Conservation (phyloP, 1,139 yeast genomes). For the Blastobotrys apis region DNA sequence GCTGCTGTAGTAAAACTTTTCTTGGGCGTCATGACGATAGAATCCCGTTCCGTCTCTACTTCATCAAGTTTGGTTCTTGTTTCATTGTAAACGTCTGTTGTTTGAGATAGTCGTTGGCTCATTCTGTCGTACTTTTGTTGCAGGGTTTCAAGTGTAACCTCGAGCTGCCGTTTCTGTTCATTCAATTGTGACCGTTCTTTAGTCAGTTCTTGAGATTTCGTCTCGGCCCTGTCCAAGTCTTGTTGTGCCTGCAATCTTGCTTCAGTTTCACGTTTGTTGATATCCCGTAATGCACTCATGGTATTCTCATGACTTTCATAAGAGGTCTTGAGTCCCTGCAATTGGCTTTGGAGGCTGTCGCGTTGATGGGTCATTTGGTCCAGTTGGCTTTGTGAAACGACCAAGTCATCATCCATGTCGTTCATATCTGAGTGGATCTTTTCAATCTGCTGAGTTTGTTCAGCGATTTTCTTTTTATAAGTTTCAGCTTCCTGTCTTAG, state of each 20-base stretch:
- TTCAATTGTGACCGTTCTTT: constrained; percentile 13
- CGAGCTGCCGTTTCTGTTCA: constrained; percentile 12
- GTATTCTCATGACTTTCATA: constrained; percentile 21
- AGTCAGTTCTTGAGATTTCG: constrained; percentile 7
- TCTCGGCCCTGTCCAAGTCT: constrained; percentile 15
- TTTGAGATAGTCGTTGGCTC: constrained; percentile 12
- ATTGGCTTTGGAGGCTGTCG: constrained; percentile 18
- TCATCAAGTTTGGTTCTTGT: constrained; percentile 15
- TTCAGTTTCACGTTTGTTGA: constrained; percentile 20
- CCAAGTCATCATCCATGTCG: constrained; percentile 23
- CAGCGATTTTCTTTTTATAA: constrained; percentile 20
- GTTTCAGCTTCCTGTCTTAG: constrained; percentile 12
- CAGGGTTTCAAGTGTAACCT: constrained; percentile 17
- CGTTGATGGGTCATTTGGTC: constrained; percentile 20
- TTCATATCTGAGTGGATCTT: constrained; percentile 25
- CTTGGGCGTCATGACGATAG: constrained; percentile 6
- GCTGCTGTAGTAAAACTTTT: constrained; percentile 3
- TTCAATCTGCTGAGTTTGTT: constrained; percentile 17
- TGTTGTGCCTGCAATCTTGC: constrained; percentile 18
- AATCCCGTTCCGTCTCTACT: constrained; percentile 13
- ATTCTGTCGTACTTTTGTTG: constrained; percentile 18
- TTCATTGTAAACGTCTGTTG: constrained; percentile 12
- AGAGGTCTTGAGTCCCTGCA: constrained; percentile 19
- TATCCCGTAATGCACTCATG: constrained; percentile 20
- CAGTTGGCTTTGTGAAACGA: constrained; percentile 20